phyloP scores from a whole-genome alignment of 768 basidiomycete genomes.

The Rhizopogon vinicolor region DNA sequence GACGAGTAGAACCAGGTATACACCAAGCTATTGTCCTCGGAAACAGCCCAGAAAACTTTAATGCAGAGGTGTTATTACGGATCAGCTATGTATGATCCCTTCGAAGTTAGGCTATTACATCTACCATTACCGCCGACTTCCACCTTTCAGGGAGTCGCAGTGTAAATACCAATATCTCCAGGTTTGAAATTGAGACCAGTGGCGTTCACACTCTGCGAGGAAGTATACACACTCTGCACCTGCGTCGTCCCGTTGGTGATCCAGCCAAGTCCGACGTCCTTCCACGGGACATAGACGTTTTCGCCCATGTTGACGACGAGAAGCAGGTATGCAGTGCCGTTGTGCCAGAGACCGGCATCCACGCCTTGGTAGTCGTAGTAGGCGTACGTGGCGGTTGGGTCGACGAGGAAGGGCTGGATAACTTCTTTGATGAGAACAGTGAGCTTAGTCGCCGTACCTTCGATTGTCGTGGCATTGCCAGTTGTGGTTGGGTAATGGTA shows the following conservation, averaged over 20 bases:
- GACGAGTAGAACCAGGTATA: too few relatives aligned
- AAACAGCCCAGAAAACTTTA: too few relatives aligned
- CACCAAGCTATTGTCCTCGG: too few relatives aligned
- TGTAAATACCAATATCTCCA: slow-evolving; percentile 20
- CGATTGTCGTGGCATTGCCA: slow-evolving; percentile 18
- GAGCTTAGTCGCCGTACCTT: slow-evolving; percentile 11
- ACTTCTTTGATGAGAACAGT: background rate
- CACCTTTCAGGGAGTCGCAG: background rate
- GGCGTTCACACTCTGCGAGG: slow-evolving; percentile 7
- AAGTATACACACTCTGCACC: slow-evolving; percentile 11
- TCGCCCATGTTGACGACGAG: slow-evolving; percentile 11
- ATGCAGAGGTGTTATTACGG: too few relatives aligned
- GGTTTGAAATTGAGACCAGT: slow-evolving; percentile 16
- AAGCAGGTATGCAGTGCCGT: slow-evolving; percentile 18
- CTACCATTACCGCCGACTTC: background rate
- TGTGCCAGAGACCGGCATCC: slow-evolving; percentile 20
- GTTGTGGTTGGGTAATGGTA: slow-evolving; percentile 21
- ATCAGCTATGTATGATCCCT: too few relatives aligned
- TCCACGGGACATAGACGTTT: slow-evolving; percentile 13
- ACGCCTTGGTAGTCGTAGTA: slow-evolving; percentile 13
- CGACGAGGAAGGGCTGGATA: slow-evolving; percentile 19
- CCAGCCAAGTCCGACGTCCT: slow-evolving; percentile 8
- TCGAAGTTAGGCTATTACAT: background rate
- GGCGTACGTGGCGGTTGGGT: slow-evolving; percentile 3
- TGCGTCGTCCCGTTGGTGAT: slow-evolving; percentile 17